Evolutionary conservation across 2,329 filamentous ascomycete genomes (phyloP), one percentile per base, ranked within the genome.

Genomic region (Leptographium lundbergii): DNA sequence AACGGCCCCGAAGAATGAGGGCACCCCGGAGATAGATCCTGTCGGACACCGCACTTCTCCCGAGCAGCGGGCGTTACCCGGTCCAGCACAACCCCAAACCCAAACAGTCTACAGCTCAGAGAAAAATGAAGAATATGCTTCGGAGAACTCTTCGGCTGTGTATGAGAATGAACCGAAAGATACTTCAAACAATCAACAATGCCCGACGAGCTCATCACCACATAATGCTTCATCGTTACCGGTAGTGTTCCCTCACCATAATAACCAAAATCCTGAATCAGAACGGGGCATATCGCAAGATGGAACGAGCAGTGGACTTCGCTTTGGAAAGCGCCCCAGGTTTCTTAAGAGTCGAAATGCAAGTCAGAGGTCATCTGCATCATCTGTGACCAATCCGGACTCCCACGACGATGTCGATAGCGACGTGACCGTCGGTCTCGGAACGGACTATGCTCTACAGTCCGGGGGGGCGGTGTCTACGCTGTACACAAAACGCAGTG

Each of bases 401-500:
- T 73, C 72, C 6, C 70, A 77, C 52, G 80, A 83, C 42, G 86
- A 88, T 62, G 76, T 74, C 10, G 82, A 82, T n/a, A 92, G 86
- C 67, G 90, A 95, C 63, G 80, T 79, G 4, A 91, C 88, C 6
- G 75, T 89, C 22, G 86, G 77, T 7, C 67, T 77, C 11, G 77
- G 87, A 7, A 83, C 84, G 10, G 91, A 96, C 69, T 94, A 87
- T 71, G 88, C 89, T 27, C 75, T 95, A 42, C 89, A 95, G 66
- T 88, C 89, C 2, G 90, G 89, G 22, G 89, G 90, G 29, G 87
- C 89, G 14, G 76, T 82, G 5, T 84, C 89, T 1, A 75, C 77
- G 1, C 67, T 71, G 77, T 64, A 74, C 77, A 29, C 76, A 78
- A 45, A 76, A 72, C 59, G 68, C 75, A 27, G 81, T 11, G 17